These are phyloP conservation scores for Solanum chiquidenum DNA, from an alignment of 257 asterid genomes.

Conservation along the genomic window DNA sequence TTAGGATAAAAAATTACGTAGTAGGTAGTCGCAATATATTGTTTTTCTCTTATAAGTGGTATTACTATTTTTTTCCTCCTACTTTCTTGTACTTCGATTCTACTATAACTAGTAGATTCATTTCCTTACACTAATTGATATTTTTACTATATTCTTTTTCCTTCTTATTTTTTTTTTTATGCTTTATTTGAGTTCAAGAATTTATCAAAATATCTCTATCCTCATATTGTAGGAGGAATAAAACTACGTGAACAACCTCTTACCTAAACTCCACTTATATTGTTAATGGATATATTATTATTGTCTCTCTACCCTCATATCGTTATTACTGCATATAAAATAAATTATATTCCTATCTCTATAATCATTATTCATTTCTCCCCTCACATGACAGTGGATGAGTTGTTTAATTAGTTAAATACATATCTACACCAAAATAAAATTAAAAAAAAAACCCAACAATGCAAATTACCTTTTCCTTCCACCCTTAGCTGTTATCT, in stretches of 20 bases:
- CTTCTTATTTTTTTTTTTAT: fast-evolving
- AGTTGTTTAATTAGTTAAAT: neutral
- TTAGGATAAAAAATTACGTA: neutral
- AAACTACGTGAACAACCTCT: fast-evolving
- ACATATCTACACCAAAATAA: neutral
- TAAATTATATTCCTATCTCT: too few species aligned
- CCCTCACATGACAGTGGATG: neutral
- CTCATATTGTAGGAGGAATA: too few species aligned
- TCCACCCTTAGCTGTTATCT: neutral
- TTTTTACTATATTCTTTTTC: neutral
- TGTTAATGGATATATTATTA: too few species aligned
- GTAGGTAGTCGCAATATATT: neutral
- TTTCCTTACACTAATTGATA: neutral
- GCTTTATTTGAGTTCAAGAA: fast-evolving
- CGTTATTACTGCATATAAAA: too few species aligned
- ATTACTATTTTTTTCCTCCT: neutral
- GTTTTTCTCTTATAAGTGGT: neutral
- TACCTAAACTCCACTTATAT: too few species aligned
- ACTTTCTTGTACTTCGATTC: neutral
- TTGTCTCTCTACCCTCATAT: neutral
- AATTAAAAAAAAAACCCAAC: neutral
- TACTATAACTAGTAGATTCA: neutral
- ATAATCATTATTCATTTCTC: too few species aligned
- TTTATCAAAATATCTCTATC: neutral
- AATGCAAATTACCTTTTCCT: neutral